These are phyloP conservation scores for Scedosporium minutisporum DNA, from an alignment of 2,329 filamentous ascomycete species.

Conservation along the genomic window DNA sequence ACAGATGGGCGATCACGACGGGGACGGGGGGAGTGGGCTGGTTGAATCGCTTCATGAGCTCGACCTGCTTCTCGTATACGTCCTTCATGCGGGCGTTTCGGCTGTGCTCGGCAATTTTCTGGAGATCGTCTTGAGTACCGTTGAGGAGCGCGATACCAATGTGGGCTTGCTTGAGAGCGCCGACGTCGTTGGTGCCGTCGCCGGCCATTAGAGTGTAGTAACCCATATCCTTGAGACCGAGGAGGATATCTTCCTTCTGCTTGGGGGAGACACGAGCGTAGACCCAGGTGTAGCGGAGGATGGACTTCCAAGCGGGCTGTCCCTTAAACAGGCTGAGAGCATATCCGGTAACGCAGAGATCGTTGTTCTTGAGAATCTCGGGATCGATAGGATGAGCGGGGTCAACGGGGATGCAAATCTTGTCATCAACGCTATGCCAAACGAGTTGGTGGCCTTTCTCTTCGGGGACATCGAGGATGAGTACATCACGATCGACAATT, in stretches of 20 bases:
- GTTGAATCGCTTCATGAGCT: constrained; percentile 90
- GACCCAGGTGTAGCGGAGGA: constrained; percentile 89
- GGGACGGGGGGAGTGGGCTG: constrained; percentile 88
- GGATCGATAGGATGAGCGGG: constrained; percentile 70
- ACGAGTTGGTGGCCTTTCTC: constrained; percentile 78
- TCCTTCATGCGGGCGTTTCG: constrained; percentile 98
- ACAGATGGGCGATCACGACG: constrained; percentile 84
- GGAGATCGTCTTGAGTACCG: constrained; percentile 82
- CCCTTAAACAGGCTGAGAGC: constrained; percentile 82
- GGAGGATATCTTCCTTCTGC: constrained; percentile 97
- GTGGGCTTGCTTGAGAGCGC: constrained; percentile 94
- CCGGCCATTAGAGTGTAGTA: constrained; percentile 99
- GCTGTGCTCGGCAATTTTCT: constrained; percentile 84
- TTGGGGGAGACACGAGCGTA: constrained; percentile 97
- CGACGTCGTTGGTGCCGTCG: constrained; percentile 96
- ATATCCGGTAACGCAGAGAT: constrained; percentile 93
- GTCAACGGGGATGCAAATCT: constrained; percentile 75
- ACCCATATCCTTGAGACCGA: constrained; percentile 89
- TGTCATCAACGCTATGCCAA: constrained; percentile 93
- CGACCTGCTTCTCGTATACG: constrained; percentile 90
- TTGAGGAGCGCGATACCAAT: constrained; percentile 94
- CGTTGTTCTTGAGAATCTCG: constrained; percentile 73
- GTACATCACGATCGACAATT: constrained; percentile 89
- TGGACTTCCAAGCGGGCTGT: constrained; percentile 62
- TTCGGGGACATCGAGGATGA: constrained; percentile 92